Conservation (phyloP, 768 basidiomycete genomes). For the Phlegmacium glaucopus region DNA sequence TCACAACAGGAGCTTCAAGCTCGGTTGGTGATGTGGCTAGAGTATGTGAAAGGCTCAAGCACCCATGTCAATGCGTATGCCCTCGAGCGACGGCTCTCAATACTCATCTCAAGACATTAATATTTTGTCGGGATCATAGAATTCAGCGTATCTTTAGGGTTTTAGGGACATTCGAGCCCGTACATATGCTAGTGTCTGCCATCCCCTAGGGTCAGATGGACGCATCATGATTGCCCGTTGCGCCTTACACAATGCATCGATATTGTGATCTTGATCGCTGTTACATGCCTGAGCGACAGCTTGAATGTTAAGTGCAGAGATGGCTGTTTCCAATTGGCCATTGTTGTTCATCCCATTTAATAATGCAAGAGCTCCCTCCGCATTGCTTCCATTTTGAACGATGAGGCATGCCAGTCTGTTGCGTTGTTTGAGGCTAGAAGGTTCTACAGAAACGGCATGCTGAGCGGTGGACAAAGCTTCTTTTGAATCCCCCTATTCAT, state of each 20-base stretch:
- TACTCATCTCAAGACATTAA: constrained; percentile 35
- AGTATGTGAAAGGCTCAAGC: constrained; percentile 34
- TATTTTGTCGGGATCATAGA: not conserved
- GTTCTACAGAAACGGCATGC: constrained; percentile 54
- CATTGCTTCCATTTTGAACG: constrained; percentile 42
- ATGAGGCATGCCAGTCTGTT: constrained; percentile 53
- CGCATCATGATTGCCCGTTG: constrained; percentile 64
- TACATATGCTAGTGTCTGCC: constrained; percentile 61
- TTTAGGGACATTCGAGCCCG: constrained; percentile 18
- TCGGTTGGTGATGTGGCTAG: constrained; percentile 65
- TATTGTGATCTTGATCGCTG: constrained; percentile 11
- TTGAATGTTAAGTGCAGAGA: constrained; percentile 44
- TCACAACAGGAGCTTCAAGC: constrained; percentile 42
- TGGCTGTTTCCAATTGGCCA: constrained; percentile 32
- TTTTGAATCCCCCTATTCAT: constrained; percentile 16
- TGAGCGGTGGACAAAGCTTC: constrained; percentile 55
- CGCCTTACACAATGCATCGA: constrained; percentile 40
- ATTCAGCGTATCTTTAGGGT: too few species aligned
- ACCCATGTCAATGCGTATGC: constrained; percentile 28
- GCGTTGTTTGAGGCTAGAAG: constrained; percentile 40
- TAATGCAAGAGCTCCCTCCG: constrained; percentile 41
- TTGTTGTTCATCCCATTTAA: constrained; percentile 24
- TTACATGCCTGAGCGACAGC: constrained; percentile 41
- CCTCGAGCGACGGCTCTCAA: constrained; percentile 46
- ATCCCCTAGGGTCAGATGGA: constrained; percentile 49